Conservation (phyloP, 768 basidiomycete species). For the Collybiopsis luxurians region DNA sequence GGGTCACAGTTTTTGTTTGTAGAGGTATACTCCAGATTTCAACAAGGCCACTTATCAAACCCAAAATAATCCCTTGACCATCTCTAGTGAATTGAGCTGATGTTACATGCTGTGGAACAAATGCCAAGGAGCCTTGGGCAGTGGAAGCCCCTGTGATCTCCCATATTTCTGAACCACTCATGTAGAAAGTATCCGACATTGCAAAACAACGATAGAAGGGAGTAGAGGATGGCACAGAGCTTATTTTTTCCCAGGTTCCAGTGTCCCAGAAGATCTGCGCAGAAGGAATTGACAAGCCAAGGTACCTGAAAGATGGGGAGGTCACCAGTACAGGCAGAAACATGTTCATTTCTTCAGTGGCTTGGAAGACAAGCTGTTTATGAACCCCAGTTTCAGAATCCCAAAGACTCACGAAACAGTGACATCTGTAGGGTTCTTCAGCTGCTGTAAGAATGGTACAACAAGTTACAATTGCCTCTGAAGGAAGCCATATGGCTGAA, state of each 20-base stretch:
- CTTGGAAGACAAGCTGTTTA: neutral
- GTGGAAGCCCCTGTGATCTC: neutral
- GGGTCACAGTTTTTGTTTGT: neutral
- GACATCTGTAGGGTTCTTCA: neutral
- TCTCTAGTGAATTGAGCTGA: neutral
- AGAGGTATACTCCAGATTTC: neutral
- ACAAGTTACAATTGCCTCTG: neutral
- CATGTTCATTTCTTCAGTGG: neutral
- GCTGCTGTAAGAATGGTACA: neutral
- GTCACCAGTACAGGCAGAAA: neutral
- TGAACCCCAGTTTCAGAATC: constrained; percentile 1
- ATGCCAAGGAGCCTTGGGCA: neutral
- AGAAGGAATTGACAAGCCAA: neutral
- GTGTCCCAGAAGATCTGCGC: neutral
- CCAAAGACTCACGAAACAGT: neutral
- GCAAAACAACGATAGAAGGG: constrained; percentile 1
- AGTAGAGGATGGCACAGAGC: neutral
- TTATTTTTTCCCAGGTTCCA: neutral
- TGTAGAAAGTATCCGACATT: neutral
- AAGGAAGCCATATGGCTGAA: neutral
- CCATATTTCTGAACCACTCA: neutral
- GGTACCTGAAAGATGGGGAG: neutral
- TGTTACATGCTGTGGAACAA: neutral
- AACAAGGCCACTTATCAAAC: neutral
- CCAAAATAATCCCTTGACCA: neutral